Base-by-base conservation (phyloP, 108 stramenopile genomes). In the Thalassiosira profunda region DNA sequence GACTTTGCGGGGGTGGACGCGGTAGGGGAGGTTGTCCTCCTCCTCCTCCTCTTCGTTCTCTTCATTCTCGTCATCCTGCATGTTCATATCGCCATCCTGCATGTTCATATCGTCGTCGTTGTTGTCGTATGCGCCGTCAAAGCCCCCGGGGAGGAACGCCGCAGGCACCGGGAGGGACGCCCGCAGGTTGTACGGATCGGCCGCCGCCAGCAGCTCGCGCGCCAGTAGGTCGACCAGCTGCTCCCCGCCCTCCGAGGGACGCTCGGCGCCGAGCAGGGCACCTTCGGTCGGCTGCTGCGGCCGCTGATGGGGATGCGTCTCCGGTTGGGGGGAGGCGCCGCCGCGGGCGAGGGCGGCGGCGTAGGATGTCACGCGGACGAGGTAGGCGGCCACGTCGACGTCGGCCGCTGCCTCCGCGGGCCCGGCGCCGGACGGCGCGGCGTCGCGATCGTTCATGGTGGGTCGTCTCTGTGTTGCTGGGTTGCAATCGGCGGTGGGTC, bases 211-310 rank as follows among this genome's bases (percentile, higher is more conserved):
- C 56, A 79, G 34, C 29, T 24, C 34, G 5, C 51, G 49, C 10
- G 77, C 69, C 20, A 79, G 58, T 5, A 48, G 15, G 35, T 65
- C 63, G 10, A 71, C 58, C 14, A 66, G 58, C 20, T 62, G 45
- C 60, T 77, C 76, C 44, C 76, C 76, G 36, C 51, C 57, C 24
- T 18, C 51, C n/a, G n/a, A n/a, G n/a, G n/a, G n/a, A n/a, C n/a
- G n/a, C n/a, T n/a, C n/a, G n/a, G n/a, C n/a, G n/a, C n/a, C n/a
- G n/a, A n/a, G n/a, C n/a, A n/a, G n/a, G n/a, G n/a, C n/a, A n/a
- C n/a, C n/a, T 10, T 41, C 51, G 7, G 21, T 14, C 0, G n/a
- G 10, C 5, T 11, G 24, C 14, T 43, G 20, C 12, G 30, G 28
- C 28, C 45, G 23, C 52, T 36, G n/a, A 9, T 43, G n/a, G 31